These are phyloP conservation scores for Salvia hispanica DNA, from an alignment of 257 asterid species.

Conservation along the genomic window DNA sequence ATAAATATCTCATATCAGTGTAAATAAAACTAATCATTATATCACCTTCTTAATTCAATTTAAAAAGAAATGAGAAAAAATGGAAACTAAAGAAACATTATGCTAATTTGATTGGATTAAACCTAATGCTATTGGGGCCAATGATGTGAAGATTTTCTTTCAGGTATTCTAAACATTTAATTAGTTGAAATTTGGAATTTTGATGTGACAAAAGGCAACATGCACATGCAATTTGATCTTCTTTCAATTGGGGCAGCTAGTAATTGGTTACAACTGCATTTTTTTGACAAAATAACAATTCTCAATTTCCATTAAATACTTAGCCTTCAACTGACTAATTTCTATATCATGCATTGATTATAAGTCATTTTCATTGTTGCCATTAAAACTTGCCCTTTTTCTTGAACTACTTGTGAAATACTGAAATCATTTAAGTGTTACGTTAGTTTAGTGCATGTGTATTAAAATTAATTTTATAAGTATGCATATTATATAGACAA, in stretches of 20 bases:
- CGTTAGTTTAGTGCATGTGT: neutral
- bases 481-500: neutral
- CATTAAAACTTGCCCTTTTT: neutral
- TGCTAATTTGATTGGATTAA: constrained; percentile 1
- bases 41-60: no score
- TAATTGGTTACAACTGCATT: constrained; percentile 33
- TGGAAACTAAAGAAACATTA: neutral
- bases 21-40: no score
- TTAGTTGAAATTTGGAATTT: constrained; percentile 22
- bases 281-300: constrained; percentile 20
- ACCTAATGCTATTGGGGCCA: constrained; percentile 11
- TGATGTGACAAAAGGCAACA: constrained; percentile 30
- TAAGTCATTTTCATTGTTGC: neutral
- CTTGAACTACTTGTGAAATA: constrained; percentile 16
- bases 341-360: neutral
- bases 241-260: constrained; percentile 25
- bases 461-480: neutral
- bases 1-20: no score
- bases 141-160: constrained; percentile 18
- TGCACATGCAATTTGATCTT: constrained; percentile 34
- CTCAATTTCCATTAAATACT: neutral
- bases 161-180: constrained; percentile 4
- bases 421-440: neutral
- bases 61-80: no score
- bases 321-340: constrained; percentile 5